Percentiles rank a stretch among this genome's conserved stretches.
Conservation (phyloP, 225 moss, liverwort and hornwort genomes). For the Ulota crispa region DNA sequence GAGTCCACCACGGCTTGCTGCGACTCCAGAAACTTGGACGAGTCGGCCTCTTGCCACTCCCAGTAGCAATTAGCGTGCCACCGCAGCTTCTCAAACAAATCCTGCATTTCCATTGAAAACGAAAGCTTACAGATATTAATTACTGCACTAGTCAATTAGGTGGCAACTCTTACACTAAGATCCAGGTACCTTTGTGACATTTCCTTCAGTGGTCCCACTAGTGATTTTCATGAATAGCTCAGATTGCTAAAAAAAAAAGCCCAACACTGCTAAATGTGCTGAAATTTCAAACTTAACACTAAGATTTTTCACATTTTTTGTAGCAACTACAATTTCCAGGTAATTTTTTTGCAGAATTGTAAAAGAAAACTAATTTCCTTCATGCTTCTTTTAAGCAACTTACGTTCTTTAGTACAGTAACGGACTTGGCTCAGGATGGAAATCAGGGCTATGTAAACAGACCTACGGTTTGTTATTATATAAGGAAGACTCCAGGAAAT, state of each 20-base stretch:
- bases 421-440: not conserved
- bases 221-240: too few relatives aligned
- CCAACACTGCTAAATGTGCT: too few relatives aligned
- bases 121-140: not conserved
- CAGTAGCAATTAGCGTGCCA: constrained; percentile 41
- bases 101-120: constrained; percentile 16
- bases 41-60: constrained; percentile 31
- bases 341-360: too few relatives aligned
- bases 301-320: too few relatives aligned
- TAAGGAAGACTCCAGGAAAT: not conserved
- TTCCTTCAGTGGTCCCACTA: too few relatives aligned
- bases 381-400: not conserved
- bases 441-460: not conserved
- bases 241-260: too few relatives aligned
- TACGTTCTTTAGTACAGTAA: not conserved
- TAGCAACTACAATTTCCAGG: too few relatives aligned
- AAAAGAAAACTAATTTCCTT: not conserved
- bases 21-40: constrained; percentile 16
- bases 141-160: not conserved
- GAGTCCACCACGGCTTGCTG: constrained; percentile 35
- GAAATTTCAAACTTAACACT: too few relatives aligned
- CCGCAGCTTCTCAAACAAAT: constrained; percentile 38
- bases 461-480: not conserved
- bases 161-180: not conserved
- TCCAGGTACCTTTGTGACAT: not conserved